Percentiles rank a stretch among this genome's conserved stretches.
Conservation (phyloP, 495 filamentous ascomycete species). For the Talaromyces ruber region DNA sequence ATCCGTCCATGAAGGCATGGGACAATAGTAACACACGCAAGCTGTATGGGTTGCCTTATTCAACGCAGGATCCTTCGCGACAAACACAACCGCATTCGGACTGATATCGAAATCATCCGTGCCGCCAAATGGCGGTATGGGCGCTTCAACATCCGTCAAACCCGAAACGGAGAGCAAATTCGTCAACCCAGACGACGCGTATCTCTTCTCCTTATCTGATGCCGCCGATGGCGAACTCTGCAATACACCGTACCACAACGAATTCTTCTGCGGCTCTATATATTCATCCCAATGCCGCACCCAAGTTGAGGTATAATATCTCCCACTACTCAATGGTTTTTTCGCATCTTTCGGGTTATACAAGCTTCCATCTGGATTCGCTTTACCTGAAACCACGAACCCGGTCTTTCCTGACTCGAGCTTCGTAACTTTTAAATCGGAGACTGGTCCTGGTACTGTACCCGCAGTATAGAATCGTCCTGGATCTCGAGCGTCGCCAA, state of each 20-base stretch:
- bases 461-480: constrained; percentile 53
- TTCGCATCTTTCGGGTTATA: constrained; percentile 47
- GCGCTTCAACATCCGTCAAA: constrained; percentile 37
- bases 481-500: constrained; percentile 47
- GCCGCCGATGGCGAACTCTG: constrained; percentile 34
- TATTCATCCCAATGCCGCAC: constrained; percentile 58
- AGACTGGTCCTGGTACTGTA: constrained; percentile 56
- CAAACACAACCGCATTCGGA: constrained; percentile 58
- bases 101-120: constrained; percentile 51
- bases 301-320: constrained; percentile 46
- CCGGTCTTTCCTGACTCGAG: constrained; percentile 57
- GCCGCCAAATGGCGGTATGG: constrained; percentile 53
- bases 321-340: constrained; percentile 42
- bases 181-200: constrained; percentile 36
- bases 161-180: constrained; percentile 39
- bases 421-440: constrained; percentile 62
- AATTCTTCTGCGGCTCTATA: constrained; percentile 52
- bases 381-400: constrained; percentile 57
- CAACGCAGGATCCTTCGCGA: constrained; percentile 73
- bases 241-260: constrained; percentile 66
- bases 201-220: constrained; percentile 31
- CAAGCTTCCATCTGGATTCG: constrained; percentile 46
- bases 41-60: constrained; percentile 77
- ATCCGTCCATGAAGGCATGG: constrained; percentile 50
- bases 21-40: constrained; percentile 53